Conservation (phyloP, 2,329 filamentous ascomycete genomes). For the Sporothrix brasiliensis region DNA sequence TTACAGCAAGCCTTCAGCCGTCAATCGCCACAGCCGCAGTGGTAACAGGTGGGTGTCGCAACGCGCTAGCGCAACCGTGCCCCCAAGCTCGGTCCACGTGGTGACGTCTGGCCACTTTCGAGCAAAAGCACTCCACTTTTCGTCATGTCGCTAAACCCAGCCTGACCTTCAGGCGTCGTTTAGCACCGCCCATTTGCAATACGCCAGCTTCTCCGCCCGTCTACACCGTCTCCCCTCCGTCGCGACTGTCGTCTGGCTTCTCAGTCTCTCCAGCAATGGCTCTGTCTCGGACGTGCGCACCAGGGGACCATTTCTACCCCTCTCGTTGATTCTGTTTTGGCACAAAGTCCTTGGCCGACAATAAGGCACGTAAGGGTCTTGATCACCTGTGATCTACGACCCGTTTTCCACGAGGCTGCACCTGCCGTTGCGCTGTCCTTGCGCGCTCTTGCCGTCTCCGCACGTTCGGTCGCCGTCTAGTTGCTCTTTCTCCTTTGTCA, state of each 20-base stretch:
- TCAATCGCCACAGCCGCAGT: neutral
- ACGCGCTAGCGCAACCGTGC: neutral
- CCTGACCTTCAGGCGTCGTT: neutral
- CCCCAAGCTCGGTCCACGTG: conserved; percentile 31
- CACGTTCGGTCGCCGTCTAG: neutral
- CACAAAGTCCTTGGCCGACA: conserved; percentile 2
- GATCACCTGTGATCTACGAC: neutral
- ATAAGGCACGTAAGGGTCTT: conserved; percentile 8
- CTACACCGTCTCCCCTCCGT: neutral
- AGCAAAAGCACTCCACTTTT: conserved; percentile 21
- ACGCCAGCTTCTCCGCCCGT: neutral
- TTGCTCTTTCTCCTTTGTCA: neutral
- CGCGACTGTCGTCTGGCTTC: neutral
- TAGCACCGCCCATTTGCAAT: neutral
- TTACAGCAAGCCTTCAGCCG: neutral
- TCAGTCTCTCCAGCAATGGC: neutral
- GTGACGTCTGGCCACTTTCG: conserved; percentile 25
- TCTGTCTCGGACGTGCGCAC: neutral
- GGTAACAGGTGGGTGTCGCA: neutral
- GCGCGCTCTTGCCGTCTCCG: neutral
- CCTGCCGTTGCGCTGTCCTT: neutral
- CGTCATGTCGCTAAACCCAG: neutral
- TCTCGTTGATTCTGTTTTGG: conserved; percentile 11
- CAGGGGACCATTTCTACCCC: neutral
- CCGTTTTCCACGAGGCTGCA: conserved; percentile 5